These are phyloP conservation scores for Auricularia sp. DNA, from an alignment of 768 basidiomycete species.

Conservation along the genomic window DNA sequence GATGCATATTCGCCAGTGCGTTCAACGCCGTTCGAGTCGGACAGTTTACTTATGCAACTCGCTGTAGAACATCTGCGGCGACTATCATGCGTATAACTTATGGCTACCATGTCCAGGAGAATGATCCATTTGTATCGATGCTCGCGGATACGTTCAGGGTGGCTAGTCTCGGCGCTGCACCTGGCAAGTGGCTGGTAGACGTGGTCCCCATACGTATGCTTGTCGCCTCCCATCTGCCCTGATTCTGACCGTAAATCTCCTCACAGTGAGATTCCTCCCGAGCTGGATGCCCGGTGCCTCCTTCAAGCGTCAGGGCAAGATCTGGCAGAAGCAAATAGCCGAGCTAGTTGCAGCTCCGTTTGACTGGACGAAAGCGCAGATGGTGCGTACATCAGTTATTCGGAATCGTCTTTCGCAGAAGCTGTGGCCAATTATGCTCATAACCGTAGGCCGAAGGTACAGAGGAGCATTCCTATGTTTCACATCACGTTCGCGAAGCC, in stretches of 20 bases:
- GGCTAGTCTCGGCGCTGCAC: constrained; percentile 1
- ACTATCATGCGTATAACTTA: neutral
- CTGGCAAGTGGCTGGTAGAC: constrained; percentile 13
- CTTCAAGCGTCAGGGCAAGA: constrained; percentile 6
- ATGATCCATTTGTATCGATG: neutral
- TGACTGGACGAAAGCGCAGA: constrained; percentile 33
- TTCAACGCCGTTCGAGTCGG: neutral
- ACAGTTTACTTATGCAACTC: neutral
- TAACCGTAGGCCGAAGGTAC: constrained; percentile 29
- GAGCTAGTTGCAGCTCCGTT: constrained; percentile 37
- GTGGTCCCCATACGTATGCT: constrained; percentile 11
- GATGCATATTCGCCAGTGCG: constrained; percentile 32
- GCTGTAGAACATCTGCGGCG: neutral
- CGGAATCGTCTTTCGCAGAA: too few relatives aligned
- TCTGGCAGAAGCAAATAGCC: constrained; percentile 18
- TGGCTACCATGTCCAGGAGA: neutral
- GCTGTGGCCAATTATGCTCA: neutral
- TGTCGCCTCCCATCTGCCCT: neutral
- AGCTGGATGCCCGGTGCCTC: constrained; percentile 13
- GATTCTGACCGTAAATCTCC: constrained; percentile 26
- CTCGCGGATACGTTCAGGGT: neutral
- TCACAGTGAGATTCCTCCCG: constrained; percentile 13
- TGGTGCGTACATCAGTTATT: constrained; percentile 24
- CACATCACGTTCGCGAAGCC: constrained; percentile 26
- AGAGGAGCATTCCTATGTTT: constrained; percentile 36